Conservation (phyloP, 495 filamentous ascomycete genomes). For the Hypoxylon fuscum region DNA sequence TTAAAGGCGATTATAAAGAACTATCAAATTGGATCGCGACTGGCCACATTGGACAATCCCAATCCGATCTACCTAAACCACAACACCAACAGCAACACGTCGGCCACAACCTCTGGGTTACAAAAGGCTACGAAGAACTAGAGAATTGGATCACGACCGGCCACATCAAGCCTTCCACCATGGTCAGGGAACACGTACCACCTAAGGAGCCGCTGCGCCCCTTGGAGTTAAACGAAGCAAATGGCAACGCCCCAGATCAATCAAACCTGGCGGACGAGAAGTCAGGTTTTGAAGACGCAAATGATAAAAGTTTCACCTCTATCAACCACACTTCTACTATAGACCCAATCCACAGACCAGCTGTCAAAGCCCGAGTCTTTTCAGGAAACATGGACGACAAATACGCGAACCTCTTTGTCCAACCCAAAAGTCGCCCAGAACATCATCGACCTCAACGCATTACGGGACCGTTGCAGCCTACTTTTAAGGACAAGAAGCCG, state of each 20-base stretch:
- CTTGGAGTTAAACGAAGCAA: constrained; percentile 30
- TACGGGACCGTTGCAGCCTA: constrained; percentile 49
- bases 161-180: constrained; percentile 22
- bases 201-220: constrained; percentile 42
- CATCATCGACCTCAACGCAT: constrained; percentile 57
- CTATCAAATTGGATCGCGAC: constrained; percentile 16
- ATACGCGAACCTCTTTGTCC: constrained; percentile 54
- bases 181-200: constrained; percentile 47
- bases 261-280: constrained; percentile 24
- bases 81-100: too few species aligned
- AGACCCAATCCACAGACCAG: constrained; percentile 15
- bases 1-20: neutral
- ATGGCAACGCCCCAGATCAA: constrained; percentile 14
- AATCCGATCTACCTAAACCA: neutral
- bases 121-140: constrained; percentile 1
- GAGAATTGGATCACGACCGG: constrained; percentile 15
- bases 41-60: neutral
- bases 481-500: constrained; percentile 47
- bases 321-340: constrained; percentile 9
- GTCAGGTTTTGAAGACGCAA: constrained; percentile 21
- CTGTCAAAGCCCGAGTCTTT: constrained; percentile 35
- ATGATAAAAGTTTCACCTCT: constrained; percentile 31
- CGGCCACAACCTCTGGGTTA: neutral
- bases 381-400: constrained; percentile 43
- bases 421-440: constrained; percentile 56